Evolutionary conservation across 2,329 filamentous ascomycete genomes (phyloP).

Genomic region (Fusarium proliferatum): DNA sequence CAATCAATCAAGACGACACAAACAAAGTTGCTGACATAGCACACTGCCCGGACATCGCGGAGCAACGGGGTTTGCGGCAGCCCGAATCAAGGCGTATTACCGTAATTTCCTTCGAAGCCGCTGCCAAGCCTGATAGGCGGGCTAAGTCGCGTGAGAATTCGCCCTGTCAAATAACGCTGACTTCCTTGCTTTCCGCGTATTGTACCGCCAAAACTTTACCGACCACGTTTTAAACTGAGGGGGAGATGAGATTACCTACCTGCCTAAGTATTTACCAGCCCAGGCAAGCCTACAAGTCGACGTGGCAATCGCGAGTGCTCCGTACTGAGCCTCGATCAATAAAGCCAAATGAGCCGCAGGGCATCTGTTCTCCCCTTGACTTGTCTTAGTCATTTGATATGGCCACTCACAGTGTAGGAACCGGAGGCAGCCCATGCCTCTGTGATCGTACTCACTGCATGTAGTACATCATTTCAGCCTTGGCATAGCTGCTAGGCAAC

Average conservation of each 20-base stretch:
- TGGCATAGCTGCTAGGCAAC: slow-evolving; percentile 39
- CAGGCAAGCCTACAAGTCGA: neutral
- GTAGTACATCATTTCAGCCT: slow-evolving; percentile 26
- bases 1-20: slow-evolving; percentile 30
- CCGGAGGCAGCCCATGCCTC: slow-evolving; percentile 34
- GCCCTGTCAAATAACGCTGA: slow-evolving; percentile 24
- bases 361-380: neutral
- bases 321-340: slow-evolving; percentile 12
- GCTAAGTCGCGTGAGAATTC: slow-evolving; percentile 39
- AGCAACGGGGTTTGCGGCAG: slow-evolving; percentile 42
- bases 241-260: neutral
- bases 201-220: slow-evolving; percentile 5
- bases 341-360: neutral
- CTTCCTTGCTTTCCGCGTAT: slow-evolving; percentile 26
- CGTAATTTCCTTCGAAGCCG: slow-evolving; percentile 42
- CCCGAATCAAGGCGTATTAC: slow-evolving; percentile 42
- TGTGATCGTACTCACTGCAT: neutral
- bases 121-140: slow-evolving; percentile 38
- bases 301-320: neutral
- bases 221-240: slow-evolving; percentile 21
- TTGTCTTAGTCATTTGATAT: slow-evolving; percentile 14
- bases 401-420: slow-evolving; percentile 2
- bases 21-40: slow-evolving; percentile 39
- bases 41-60: slow-evolving; percentile 32
- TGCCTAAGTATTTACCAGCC: neutral